Evolutionary conservation across 495 filamentous ascomycete species (phyloP), one percentile per base, ranked within the genome.

Genomic region (Sordaria brevicollis): DNA sequence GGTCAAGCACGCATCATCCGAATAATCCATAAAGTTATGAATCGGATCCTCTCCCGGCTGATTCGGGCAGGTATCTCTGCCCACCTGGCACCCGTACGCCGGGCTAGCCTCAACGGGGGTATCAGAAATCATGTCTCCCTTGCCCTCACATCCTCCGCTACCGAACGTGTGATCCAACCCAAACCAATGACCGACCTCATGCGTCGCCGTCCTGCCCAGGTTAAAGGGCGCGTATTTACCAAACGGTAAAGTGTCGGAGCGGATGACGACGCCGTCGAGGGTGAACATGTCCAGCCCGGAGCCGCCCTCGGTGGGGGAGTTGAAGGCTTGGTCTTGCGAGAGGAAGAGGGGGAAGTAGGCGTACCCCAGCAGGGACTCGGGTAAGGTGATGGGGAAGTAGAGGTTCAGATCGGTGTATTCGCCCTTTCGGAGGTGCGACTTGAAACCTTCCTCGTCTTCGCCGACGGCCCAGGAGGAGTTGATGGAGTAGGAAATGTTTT

Each of bases 161-260:
- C 49, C 49, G 72, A 87, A 87, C n/a, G 81, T 83, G 73, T 87
- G 86, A 68, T 79, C 75, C 65, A 86, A 77, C 33, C 85, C 83
- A 21, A 87, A 74, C 83, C 85, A 87, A 73, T 87, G 85, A 5
- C 84, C 85, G 33, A 83, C 81, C 76, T 86, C 86, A 71, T 87
- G 85, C 38, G 83, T 83, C 13, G 82, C 82, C 13, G 85, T 86
- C 65, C 73, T 79, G 68, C 85, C 85, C 35, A 76, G 62, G 74
- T 85, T 80, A 29, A 31, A 62, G 0, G 49, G 49, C 1, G 49
- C 25, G 2, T 15, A 62, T 73, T 81, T 84, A 34, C 76, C 77
- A 7, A 34, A 65, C 5, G 49, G 68, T 3, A 70, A 34, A 9
- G 68, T 70, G 0, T 17, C 13, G 29, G 36, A 29, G 2, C 35